A percentile compares a stretch with the other conserved stretches of the same genome.
These are phyloP conservation scores for Mentha longifolia DNA, from an alignment of 257 asterid genomes.

Conservation along the genomic window DNA sequence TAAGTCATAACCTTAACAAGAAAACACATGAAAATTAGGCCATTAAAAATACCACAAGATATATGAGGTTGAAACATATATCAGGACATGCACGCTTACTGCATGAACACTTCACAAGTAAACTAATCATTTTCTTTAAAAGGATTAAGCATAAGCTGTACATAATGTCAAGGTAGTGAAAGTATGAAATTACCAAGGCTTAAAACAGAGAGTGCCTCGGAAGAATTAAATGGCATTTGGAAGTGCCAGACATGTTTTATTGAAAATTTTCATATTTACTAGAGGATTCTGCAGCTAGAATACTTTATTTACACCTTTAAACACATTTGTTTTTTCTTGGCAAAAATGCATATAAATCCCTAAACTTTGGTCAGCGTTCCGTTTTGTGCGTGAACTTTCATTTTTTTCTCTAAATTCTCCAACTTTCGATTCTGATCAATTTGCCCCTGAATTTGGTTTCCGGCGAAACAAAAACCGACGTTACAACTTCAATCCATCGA, in stretches of 20 bases:
- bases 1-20: constrained; percentile 26
- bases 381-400: too few species aligned
- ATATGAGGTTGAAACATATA: neutral
- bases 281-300: neutral
- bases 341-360: too few species aligned
- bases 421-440: too few species aligned
- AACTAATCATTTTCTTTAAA: neutral
- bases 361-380: too few species aligned
- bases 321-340: too few species aligned
- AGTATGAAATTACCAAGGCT: neutral
- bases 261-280: neutral
- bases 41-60: neutral
- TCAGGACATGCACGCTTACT: neutral
- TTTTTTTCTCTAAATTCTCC: too few species aligned
- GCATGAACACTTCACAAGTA: neutral
- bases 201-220: neutral
- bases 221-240: neutral
- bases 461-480: too few species aligned
- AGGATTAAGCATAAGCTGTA: neutral
- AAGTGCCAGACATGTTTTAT: neutral
- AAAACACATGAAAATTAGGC: constrained; percentile 32
- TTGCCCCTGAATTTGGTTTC: too few species aligned
- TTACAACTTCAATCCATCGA: too few species aligned
- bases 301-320: neutral
- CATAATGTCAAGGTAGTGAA: neutral